Evolutionary conservation across 106 monocot species (phyloP).

Genomic region (Cymbidium sinense): DNA sequence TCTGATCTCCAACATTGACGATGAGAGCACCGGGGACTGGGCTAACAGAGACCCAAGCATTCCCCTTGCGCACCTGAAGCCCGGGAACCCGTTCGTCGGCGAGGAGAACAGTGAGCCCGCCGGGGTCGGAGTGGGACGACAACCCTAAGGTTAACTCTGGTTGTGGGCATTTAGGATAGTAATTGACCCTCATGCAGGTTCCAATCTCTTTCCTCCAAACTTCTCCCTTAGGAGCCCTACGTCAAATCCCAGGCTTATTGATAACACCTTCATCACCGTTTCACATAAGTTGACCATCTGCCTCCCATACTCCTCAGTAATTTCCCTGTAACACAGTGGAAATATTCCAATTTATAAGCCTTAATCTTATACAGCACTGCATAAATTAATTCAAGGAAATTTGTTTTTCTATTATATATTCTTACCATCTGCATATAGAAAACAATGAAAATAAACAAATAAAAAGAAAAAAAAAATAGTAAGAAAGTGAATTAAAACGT

Average conservation of each 20-base stretch:
- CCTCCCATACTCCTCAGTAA: slow-evolving; percentile 40
- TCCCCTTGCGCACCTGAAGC: slow-evolving; percentile 46
- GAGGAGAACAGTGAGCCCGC: slow-evolving; percentile 51
- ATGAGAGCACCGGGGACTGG: slow-evolving; percentile 39
- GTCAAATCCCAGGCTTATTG: slow-evolving; percentile 37
- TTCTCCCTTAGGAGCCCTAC: slow-evolving; percentile 17
- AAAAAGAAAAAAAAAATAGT: neutral
- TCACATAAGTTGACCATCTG: slow-evolving; percentile 32
- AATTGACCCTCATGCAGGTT: slow-evolving; percentile 43
- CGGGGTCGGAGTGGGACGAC: slow-evolving; percentile 65
- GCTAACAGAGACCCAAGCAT: slow-evolving; percentile 42
- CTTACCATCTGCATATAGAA: neutral
- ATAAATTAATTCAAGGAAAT: too few relatives aligned
- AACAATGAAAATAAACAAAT: too few relatives aligned
- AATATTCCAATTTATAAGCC: too few relatives aligned
- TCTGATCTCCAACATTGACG: slow-evolving; percentile 60
- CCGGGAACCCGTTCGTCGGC: slow-evolving; percentile 45
- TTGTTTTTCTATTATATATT: too few relatives aligned
- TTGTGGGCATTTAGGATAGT: slow-evolving; percentile 72
- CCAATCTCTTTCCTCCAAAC: slow-evolving; percentile 42
- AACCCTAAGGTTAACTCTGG: slow-evolving; percentile 67
- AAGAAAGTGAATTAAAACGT: neutral
- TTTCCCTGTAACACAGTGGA: slow-evolving; percentile 17
- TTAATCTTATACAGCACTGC: too few relatives aligned
- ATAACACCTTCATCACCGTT: slow-evolving; percentile 45